Conservation (phyloP, 2,329 filamentous ascomycete genomes). For the Fusarium sulawesiense region DNA sequence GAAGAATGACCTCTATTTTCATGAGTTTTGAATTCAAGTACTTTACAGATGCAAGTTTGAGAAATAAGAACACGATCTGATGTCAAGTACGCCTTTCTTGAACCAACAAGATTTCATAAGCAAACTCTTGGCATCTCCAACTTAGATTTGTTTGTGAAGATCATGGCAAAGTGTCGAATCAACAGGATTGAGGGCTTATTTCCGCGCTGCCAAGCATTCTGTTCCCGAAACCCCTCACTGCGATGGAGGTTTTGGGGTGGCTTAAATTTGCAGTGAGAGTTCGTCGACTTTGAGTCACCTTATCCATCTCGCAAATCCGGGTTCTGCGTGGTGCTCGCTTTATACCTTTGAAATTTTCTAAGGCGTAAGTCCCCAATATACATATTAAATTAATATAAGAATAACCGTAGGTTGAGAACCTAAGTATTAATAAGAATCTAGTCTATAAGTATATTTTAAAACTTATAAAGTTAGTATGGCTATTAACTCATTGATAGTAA, state of each 20-base stretch:
- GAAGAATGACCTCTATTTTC: accelerated
- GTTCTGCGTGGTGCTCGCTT: too few relatives aligned
- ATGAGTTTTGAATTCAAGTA: background rate
- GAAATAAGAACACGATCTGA: background rate
- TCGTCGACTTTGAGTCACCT: too few relatives aligned
- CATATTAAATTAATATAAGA: too few relatives aligned
- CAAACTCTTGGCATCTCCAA: background rate
- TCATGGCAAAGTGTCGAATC: background rate
- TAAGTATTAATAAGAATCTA: too few relatives aligned
- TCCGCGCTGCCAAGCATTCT: background rate
- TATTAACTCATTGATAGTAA: too few relatives aligned
- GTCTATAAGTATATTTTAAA: too few relatives aligned
- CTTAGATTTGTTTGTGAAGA: background rate
- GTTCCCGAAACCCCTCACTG: background rate
- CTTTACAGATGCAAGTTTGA: background rate
- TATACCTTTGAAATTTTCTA: too few relatives aligned
- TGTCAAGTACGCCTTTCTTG: background rate
- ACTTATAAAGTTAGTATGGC: too few relatives aligned
- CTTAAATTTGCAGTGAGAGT: background rate
- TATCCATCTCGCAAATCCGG: too few relatives aligned
- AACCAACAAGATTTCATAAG: background rate
- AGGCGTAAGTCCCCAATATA: too few relatives aligned
- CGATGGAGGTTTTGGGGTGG: background rate
- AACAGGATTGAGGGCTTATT: background rate
- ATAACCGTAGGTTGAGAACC: too few relatives aligned